Evolutionary conservation across 1,284 basidiomycete species (phyloP).

Genomic region (Peniophora sp.): DNA sequence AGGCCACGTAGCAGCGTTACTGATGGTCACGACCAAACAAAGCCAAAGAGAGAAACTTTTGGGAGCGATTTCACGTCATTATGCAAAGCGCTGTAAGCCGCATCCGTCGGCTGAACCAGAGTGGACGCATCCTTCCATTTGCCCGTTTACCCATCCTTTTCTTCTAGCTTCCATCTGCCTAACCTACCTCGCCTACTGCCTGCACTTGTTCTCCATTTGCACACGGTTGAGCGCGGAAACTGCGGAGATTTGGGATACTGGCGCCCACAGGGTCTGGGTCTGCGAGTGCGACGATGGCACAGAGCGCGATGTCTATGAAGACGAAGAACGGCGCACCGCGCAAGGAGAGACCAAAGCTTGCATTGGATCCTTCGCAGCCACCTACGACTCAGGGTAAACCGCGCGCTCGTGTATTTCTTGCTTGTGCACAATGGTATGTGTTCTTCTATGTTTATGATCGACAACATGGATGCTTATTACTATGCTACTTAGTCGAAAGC

Average conservation of each 20-base stretch:
- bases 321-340: constrained; percentile 19
- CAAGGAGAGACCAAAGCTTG: constrained; percentile 53
- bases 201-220: background rate
- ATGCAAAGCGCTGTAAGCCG: too few species aligned
- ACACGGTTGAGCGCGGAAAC: constrained; percentile 3
- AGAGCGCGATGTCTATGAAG: constrained; percentile 25
- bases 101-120: too few species aligned
- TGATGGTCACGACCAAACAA: too few species aligned
- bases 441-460: background rate
- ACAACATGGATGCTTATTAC: constrained; percentile 3
- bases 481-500: constrained; percentile 44
- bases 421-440: constrained; percentile 65
- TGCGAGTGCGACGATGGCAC: constrained; percentile 28
- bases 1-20: too few species aligned
- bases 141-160: too few species aligned
- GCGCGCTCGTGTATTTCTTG: constrained; percentile 67
- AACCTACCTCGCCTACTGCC: background rate
- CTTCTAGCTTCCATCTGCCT: too few species aligned
- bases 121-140: too few species aligned
- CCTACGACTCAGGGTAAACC: constrained; percentile 69
- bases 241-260: background rate
- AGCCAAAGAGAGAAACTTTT: too few species aligned
- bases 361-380: constrained; percentile 62
- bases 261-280: too few species aligned
- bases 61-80: too few species aligned